Evolutionary conservation across 805 yeast genomes (phyloP), one percentile per base, ranked within the genome.

Genomic region (Jamesozyma rosinii): DNA sequence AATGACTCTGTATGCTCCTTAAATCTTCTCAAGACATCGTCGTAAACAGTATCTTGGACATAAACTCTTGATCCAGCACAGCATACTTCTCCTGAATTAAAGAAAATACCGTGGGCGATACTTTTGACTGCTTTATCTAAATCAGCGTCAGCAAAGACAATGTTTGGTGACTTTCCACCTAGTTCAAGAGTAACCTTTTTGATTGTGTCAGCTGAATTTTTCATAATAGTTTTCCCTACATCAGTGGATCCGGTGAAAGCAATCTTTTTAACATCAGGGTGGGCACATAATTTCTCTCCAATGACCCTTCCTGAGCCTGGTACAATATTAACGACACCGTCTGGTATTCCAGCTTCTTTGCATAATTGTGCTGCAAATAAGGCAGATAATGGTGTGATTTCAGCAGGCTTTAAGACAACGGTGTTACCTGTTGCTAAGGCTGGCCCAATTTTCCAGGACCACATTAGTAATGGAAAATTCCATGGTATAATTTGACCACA

Each of bases 241-340:
- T 82, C 87, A 43, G 96, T 89, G 32, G 96, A 88, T 53, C 97
- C 97, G 44, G 97, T 89, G 70, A 89, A 89, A 11, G 96, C 95
- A 59, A 89, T 74, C 74, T 89, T 89, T 70, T 84, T 84, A 57
- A 89, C 79, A 63, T 75, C 78, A 55, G 80, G 81, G 68, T 89
- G 96, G 45, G 72, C 66, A 40, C 90, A 73, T 51, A 89, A 75
- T 36, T 87, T 83, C 49, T 77, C 77, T 65, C 97, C 97, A 42
- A 90, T 83, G 57, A 75, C 79, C 61, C 77, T 76, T 63, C 97
- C 97, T 55, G 75, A 81, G 45, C 97, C 97, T 52, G 89, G 79
- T 41, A 89, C 74, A 55, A 89, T 76, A 70, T 89, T 89, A 53
- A 87, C 71, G 30, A 87, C 95, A 68, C 97, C 97, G 31, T 85